phyloP scores from a whole-genome alignment of 306 rosid species.

The Neltuma alba region DNA sequence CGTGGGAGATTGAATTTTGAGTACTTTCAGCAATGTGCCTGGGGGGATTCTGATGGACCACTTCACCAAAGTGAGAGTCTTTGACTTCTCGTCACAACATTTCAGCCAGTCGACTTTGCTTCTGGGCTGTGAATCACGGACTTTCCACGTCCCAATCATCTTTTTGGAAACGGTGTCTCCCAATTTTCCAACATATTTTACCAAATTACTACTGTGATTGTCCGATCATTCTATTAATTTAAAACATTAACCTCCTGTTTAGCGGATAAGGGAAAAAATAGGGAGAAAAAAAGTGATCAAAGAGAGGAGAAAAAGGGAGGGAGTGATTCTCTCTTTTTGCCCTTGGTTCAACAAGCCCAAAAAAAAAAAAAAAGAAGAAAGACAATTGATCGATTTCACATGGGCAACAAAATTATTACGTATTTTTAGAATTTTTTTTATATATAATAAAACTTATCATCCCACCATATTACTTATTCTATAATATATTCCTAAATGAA shows the following conservation, averaged over 20 bases:
- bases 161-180: background rate
- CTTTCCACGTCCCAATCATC: background rate
- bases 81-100: background rate
- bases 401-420: too few species aligned
- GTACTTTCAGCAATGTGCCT: background rate
- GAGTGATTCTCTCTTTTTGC: too few species aligned
- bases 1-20: background rate
- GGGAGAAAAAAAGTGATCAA: too few species aligned
- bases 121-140: background rate
- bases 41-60: background rate
- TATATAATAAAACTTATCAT: too few species aligned
- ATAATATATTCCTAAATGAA: too few species aligned
- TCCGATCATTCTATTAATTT: background rate
- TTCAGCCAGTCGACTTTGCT: background rate
- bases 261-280: too few species aligned
- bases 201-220: background rate
- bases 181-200: background rate
- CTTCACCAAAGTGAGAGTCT: background rate
- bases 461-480: too few species aligned
- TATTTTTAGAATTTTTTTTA: too few species aligned
- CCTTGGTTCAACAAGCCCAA: too few species aligned
- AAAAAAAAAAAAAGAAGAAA: too few species aligned
- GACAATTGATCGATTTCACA: too few species aligned
- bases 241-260: background rate
- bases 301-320: too few species aligned